Base-by-base conservation (phyloP, 2,329 filamentous ascomycete species). In the Aureobasidium leucospermi region DNA sequence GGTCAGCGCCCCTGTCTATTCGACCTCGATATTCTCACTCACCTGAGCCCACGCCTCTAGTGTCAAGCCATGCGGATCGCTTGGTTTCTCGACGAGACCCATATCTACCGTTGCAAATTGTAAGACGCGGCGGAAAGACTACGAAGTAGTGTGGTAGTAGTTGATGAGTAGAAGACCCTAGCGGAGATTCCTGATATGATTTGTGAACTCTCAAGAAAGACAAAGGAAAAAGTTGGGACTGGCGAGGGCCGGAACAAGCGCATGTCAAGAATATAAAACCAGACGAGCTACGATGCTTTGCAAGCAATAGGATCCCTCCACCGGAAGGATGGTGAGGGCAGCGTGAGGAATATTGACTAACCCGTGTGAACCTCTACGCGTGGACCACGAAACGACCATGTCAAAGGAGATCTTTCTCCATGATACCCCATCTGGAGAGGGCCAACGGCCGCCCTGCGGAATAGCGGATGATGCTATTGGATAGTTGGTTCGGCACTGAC, bases 21-120 rank as follows among this genome's bases (percentile, higher is more conserved):
- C 46, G 7, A 2, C 11, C 16, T 36, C 38, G 11, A 2, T 36
- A 4, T 29, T 36, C 16, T 15, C 15, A 45, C 58, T 53, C 23
- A 53, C 58, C 19, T 63, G 60, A 16, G 63, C 63, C 63, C 63
- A 64, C 58, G 63, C 63, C 28, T 64, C 63, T 32, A 64, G 62
- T 4, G 60, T 62, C 46, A 64, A 47, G 15, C 63, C 61, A 39
- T 60, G 43, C 9, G 58, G 52, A 53, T 63, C 60, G 42, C 32
- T 53, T 8, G 62, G 62, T 51, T 63, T 63, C 43, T 63, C 45
- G 15, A 63, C 52, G 19, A 36, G 31, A 56, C 52, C 58, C 58
- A 60, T 52, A n/a, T n/a, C 15, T 39, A 11, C 11, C 1, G 19
- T 47, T 13, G 16, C 41, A 46, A 28, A 34, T 29, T 31, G 13